These are phyloP conservation scores for Thermothelomyces thermophilus DNA, from an alignment of 2,329 filamentous ascomycete species.

Conservation along the genomic window DNA sequence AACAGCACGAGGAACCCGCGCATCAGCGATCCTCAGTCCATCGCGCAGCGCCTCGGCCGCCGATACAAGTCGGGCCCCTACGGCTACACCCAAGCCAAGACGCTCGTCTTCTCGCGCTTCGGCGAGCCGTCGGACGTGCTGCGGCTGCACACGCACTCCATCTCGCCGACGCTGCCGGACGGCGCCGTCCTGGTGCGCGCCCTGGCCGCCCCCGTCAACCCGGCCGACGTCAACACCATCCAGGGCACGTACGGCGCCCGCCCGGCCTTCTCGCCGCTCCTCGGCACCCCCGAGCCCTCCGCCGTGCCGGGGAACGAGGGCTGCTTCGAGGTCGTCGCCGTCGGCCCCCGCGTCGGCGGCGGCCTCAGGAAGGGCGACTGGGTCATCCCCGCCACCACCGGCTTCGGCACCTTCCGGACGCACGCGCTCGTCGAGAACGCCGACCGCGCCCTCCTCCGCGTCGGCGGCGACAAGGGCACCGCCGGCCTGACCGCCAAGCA, in stretches of 20 bases:
- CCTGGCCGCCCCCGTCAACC: constrained; percentile 89
- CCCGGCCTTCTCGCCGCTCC: constrained; percentile 61
- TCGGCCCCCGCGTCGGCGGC: constrained; percentile 49
- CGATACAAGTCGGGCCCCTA: constrained; percentile 57
- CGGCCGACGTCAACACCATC: constrained; percentile 95
- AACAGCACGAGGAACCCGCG: no score
- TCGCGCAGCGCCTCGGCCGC: constrained; percentile 14
- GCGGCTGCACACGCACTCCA: constrained; percentile 65
- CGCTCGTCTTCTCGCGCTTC: constrained; percentile 67
- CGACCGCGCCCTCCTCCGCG: constrained; percentile 55
- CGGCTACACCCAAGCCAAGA: constrained; percentile 78
- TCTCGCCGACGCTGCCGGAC: constrained; percentile 64
- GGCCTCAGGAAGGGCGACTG: constrained; percentile 73
- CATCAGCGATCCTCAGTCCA: not conserved
- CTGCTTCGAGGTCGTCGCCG: constrained; percentile 77
- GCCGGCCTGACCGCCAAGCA: constrained; percentile 59
- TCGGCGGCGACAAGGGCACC: constrained; percentile 33
- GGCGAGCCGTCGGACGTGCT: constrained; percentile 70
- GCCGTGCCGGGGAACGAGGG: constrained; percentile 87
- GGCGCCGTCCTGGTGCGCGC: constrained; percentile 69
- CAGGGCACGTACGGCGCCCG: constrained; percentile 92
- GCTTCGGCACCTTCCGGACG: constrained; percentile 91
- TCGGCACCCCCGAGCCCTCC: constrained; percentile 70
- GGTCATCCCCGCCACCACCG: constrained; percentile 79
- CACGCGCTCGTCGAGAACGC: constrained; percentile 62